These are phyloP conservation scores for Salvia hispanica DNA, from an alignment of 257 asterid species.

Conservation along the genomic window DNA sequence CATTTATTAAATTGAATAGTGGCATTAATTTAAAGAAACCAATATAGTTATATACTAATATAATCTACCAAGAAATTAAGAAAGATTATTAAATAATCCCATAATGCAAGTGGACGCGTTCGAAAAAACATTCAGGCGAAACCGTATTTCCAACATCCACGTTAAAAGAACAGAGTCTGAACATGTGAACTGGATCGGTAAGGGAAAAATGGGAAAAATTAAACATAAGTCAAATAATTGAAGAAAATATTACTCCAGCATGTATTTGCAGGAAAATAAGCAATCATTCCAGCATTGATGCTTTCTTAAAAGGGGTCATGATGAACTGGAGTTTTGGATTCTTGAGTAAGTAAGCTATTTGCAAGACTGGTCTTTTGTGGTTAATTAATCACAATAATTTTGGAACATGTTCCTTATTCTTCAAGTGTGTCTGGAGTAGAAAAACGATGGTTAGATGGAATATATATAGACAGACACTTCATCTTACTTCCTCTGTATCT, in stretches of 20 bases:
- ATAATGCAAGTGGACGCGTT: conserved; percentile 27
- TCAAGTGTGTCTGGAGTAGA: no score
- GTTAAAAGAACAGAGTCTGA: conserved; percentile 35
- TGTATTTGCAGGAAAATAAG: conserved; percentile 27
- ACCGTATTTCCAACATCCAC: conserved; percentile 24
- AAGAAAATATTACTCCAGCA: conserved; percentile 18
- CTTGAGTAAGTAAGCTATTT: conserved; percentile 3
- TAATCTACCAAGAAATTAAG: no score
- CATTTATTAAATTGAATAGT: not conserved
- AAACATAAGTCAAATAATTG: conserved; percentile 29
- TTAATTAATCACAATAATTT: no score
- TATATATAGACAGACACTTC: no score
- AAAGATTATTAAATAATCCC: conserved; percentile 8
- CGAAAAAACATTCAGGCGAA: conserved; percentile 1
- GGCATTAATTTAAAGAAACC: no score
- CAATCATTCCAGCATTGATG: conserved; percentile 41
- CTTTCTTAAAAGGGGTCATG: conserved; percentile 37
- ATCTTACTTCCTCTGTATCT: no score
- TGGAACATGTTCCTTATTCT: no score
- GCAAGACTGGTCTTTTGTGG: no score
- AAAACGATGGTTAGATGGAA: no score
- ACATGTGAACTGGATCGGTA: conserved; percentile 40
- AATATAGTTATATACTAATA: no score
- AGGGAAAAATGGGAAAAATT: not conserved
- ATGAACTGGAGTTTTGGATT: conserved; percentile 44